Evolutionary conservation across 257 asterid genomes (phyloP).

Genomic region (Lantana camara): DNA sequence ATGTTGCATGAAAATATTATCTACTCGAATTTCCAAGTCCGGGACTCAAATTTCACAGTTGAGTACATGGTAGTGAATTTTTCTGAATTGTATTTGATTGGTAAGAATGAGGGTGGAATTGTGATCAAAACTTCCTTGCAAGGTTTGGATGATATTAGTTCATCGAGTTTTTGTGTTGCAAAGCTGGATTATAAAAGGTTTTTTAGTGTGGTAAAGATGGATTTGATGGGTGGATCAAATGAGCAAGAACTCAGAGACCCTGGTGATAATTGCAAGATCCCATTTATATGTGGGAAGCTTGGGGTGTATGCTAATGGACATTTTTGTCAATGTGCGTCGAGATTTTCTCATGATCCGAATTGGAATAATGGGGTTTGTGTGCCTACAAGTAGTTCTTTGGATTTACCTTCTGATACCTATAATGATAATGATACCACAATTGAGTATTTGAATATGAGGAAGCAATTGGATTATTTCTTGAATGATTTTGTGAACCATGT

Average conservation of each 20-base stretch:
- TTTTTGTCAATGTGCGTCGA: constrained; percentile 59
- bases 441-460: constrained; percentile 43
- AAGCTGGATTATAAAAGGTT: constrained; percentile 46
- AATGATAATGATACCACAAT: constrained; percentile 2
- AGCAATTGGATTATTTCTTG: constrained; percentile 66
- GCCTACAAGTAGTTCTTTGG: constrained; percentile 41
- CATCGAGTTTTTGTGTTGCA: constrained; percentile 32
- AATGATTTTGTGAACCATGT: constrained; percentile 51
- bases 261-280: constrained; percentile 44
- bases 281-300: constrained; percentile 39
- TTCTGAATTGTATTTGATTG: constrained; percentile 56
- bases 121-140: constrained; percentile 38
- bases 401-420: constrained; percentile 45
- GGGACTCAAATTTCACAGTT: constrained; percentile 20
- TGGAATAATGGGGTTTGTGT: constrained; percentile 32
- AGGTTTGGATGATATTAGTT: constrained; percentile 12
- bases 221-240: neutral
- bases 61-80: constrained; percentile 49
- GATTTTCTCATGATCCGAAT: constrained; percentile 36
- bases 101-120: constrained; percentile 35
- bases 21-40: constrained; percentile 74
- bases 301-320: constrained; percentile 51
- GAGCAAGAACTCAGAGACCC: constrained; percentile 41
- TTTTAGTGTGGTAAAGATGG: constrained; percentile 31
- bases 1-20: constrained; percentile 85